Evolutionary conservation across 2,329 filamentous ascomycete species (phyloP), one percentile per base, ranked within the genome.

Genomic region (Sclerotinia subarctica): DNA sequence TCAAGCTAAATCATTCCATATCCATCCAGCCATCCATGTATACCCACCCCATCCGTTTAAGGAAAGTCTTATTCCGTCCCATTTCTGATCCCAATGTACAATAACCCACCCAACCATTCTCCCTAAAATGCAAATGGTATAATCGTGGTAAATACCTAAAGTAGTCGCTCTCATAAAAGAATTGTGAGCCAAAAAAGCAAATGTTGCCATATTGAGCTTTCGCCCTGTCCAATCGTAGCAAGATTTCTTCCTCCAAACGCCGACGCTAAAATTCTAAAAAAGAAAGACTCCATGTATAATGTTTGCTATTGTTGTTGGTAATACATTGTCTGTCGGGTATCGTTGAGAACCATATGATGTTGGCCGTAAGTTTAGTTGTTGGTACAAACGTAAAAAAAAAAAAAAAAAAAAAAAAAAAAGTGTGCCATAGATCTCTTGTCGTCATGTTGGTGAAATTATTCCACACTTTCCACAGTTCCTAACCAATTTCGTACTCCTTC

Each of bases 401-500:
- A 52, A 42, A 42, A 42, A 19, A 53, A 52, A 42, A 15, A 44
- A 17, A 53, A 42, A 42, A 19, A 53, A 52, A 42, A 52, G 32
- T 15, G 29, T n/a, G 60, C 32, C 13, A 38, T 62, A 35, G 46
- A 49, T 62, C 7, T 19, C 29, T 49, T 29, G 21, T 49, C 58
- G 15, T 29, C 35, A 44, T 64, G 60, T 15, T 32, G n/a, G 24
- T 21, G 21, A 56, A 63, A 17, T 66, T 52, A 72, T 52, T 72
- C 68, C 29, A 68, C 62, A 35, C 74, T 71, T 58, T 86, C 83
- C 10, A 85, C 78, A 64, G 78, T 79, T 35, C 78, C 78, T 53
- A 88, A 76, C 86, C 86, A 88, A 52, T 80, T 77, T 64, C 82
- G 78, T 32, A 88, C 84, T 3, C 87, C 86, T 67, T 86, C 82